Evolutionary conservation across 305 asterid species (phyloP).

Genomic region (Fraxinus nigra): DNA sequence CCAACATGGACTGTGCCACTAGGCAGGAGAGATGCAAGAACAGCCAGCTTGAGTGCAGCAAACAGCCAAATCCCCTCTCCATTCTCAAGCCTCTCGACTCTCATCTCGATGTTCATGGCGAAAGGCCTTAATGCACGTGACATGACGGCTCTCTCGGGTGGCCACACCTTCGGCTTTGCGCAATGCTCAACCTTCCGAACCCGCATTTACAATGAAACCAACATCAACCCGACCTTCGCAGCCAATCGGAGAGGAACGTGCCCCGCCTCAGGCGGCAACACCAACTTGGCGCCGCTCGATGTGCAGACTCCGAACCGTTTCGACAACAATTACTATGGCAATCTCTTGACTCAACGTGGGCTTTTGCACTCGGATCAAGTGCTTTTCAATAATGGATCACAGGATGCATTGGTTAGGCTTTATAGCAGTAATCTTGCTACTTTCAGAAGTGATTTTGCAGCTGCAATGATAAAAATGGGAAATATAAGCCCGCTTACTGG

Average conservation of each 20-base stretch:
- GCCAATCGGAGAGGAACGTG: slow-evolving; percentile 39
- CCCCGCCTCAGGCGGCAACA: slow-evolving; percentile 33
- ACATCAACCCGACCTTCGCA: slow-evolving; percentile 38
- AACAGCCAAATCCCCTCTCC: slow-evolving; percentile 38
- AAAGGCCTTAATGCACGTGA: slow-evolving; percentile 44
- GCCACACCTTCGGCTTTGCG: slow-evolving; percentile 57
- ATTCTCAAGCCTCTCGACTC: slow-evolving; percentile 29
- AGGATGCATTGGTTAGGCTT: slow-evolving; percentile 31
- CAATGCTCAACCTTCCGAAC: slow-evolving; percentile 40
- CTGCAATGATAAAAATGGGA: slow-evolving; percentile 58
- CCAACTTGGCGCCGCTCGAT: slow-evolving; percentile 39
- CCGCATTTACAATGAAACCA: slow-evolving; percentile 43
- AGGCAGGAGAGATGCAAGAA: slow-evolving; percentile 46
- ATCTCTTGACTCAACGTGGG: slow-evolving; percentile 38
- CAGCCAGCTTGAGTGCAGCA: slow-evolving; percentile 41
- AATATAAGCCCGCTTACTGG: slow-evolving; percentile 43
- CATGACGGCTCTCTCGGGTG: slow-evolving; percentile 53
- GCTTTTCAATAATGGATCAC: slow-evolving; percentile 41
- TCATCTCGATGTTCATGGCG: slow-evolving; percentile 31
- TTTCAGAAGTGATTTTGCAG: slow-evolving; percentile 39
- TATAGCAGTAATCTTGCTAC: slow-evolving; percentile 20
- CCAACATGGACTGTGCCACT: slow-evolving; percentile 39
- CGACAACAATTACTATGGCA: slow-evolving; percentile 41
- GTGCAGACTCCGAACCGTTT: slow-evolving; percentile 27
- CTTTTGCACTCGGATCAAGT: slow-evolving; percentile 51